Evolutionary conservation across 257 asterid genomes (phyloP), one percentile per base, ranked within the genome.

Genomic region (Nicotiana undulata): DNA sequence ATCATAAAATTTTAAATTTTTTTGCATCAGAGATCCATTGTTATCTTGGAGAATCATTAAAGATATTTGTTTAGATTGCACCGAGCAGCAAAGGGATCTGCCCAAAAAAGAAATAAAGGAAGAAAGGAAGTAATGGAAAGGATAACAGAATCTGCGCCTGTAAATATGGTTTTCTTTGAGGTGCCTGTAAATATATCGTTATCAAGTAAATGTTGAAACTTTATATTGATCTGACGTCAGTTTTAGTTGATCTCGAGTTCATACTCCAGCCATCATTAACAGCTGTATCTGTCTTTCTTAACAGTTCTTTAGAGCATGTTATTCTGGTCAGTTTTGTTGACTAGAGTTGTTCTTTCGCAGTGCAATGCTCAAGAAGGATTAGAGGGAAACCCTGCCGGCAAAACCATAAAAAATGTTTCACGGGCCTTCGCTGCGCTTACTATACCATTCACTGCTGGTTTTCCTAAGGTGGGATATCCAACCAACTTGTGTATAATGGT

Each of bases 281-380:
- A 74, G 26, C 2, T 74, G 13, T 51, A 51, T 49, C 44, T 74
- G 26, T 74, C 16, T 51, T 51, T 49, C 17, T 51, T 49, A 74
- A 74, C 26, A 51, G 44, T 74, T 13, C 26, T 49, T 74, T 24
- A 26, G 9, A 26, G 63, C 79, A 49, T 26, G 1, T 77, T 58
- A 76, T 85, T 68, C 66, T 65, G 70, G 26, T 82, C 68, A 5
- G 18, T 9, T 72, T 64, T 79, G 77, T 64, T 65, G 31, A 79
- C 66, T 44, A n/a, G 31, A 51, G 74, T 78, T 49, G 28, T 31
- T 32, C 44, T 49, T 56, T 76, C 75, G 34, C 82, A 96, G 99
- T 87, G 81, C 77, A 96, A 96, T 82, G 90, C 91, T 67, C 98
- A 90, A 82, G 99, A 96, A 85, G 99, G 98, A 49, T 77, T 96